phyloP scores from a whole-genome alignment of 73 alveolate species.

The Paramecium biaurelia region DNA sequence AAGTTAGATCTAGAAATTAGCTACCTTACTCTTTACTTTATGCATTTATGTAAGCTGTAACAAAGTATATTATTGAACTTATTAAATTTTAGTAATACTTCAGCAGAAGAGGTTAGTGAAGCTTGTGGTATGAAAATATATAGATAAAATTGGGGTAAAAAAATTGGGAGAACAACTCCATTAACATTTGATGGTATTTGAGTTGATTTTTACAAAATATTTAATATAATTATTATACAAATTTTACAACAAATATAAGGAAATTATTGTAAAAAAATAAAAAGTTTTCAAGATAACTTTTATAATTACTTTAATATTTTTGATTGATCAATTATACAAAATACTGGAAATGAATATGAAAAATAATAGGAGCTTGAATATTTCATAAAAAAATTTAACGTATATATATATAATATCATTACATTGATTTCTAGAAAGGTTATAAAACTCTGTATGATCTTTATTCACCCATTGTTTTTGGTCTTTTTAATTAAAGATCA shows the following conservation, averaged over 20 bases:
- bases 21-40: constrained; percentile 71
- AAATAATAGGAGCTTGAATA: neutral
- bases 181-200: constrained; percentile 33
- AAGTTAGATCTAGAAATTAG: constrained; percentile 70
- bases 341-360: too few species aligned
- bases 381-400: neutral
- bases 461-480: neutral
- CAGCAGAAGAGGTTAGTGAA: constrained; percentile 66
- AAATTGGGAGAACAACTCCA: constrained; percentile 7
- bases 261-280: too few species aligned
- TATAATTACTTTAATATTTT: neutral
- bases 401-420: neutral
- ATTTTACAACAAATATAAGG: neutral
- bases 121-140: constrained; percentile 67
- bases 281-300: neutral
- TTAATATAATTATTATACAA: too few species aligned
- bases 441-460: neutral
- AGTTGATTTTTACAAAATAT: neutral
- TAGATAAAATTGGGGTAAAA: constrained; percentile 63
- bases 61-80: neutral
- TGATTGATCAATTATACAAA: neutral
- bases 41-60: constrained; percentile 71
- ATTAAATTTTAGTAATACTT: constrained; percentile 11
- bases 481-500: neutral
- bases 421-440: neutral